Conservation (phyloP, 345 rosid genomes). For the Dimocarpus longan region DNA sequence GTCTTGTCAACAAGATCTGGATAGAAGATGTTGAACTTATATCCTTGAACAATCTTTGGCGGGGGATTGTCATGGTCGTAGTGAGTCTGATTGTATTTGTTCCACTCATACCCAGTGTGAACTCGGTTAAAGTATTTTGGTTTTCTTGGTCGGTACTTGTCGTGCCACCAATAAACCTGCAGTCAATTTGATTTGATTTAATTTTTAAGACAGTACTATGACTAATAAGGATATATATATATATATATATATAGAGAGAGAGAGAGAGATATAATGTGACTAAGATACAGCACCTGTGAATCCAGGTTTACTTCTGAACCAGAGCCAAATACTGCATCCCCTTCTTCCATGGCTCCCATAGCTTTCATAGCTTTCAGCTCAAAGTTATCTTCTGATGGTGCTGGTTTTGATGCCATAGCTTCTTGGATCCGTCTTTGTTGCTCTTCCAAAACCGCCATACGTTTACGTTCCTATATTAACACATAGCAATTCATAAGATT, state of each 20-base stretch:
- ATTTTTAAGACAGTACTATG: not conserved
- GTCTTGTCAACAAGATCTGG: conserved; percentile 90
- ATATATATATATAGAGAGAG: too few species aligned
- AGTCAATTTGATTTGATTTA: conserved; percentile 9
- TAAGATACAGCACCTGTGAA: conserved; percentile 58
- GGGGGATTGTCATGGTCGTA: conserved; percentile 98
- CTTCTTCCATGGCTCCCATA: conserved; percentile 98
- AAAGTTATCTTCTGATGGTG: conserved; percentile 74
- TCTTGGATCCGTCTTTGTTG: conserved; percentile 76
- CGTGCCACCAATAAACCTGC: conserved; percentile 99
- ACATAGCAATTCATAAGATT: conserved; percentile 1
- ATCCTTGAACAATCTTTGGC: conserved; percentile 92
- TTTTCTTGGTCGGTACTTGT: conserved; percentile 92
- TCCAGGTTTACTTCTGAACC: conserved; percentile 94
- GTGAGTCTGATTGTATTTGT: conserved; percentile 91
- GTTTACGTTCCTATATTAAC: conserved; percentile 69
- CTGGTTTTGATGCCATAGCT: conserved; percentile 69
- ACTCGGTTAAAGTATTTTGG: conserved; percentile 95
- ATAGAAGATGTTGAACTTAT: conserved; percentile 92
- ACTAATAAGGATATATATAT: too few species aligned
- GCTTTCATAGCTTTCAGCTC: conserved; percentile 89
- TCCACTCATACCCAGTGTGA: conserved; percentile 99
- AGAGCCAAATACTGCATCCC: conserved; percentile 89
- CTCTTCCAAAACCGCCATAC: conserved; percentile 64
- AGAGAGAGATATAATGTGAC: not conserved